Conservation (phyloP, 352 stramenopile genomes). For the Aphanomyces euteiches region DNA sequence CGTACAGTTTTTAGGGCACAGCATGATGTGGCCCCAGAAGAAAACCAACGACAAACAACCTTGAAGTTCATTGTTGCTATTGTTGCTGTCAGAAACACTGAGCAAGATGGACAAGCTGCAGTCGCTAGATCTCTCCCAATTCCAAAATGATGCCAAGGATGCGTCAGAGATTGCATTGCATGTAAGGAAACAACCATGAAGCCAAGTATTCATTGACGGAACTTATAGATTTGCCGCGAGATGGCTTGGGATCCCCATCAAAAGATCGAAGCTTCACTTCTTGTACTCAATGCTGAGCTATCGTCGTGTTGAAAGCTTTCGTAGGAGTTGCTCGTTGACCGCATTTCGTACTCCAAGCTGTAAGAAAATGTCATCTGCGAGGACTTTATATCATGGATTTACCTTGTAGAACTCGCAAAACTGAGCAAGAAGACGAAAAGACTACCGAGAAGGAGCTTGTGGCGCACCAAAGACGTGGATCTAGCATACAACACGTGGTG, state of each 20-base stretch:
- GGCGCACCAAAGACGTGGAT: slow-evolving; percentile 32
- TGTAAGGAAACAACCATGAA: neutral
- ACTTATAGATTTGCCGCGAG: slow-evolving; percentile 9
- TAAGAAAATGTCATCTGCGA: too few relatives aligned
- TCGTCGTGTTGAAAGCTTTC: too few relatives aligned
- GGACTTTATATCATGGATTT: too few relatives aligned
- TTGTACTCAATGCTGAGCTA: neutral
- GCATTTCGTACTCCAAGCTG: too few relatives aligned
- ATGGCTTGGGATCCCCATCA: slow-evolving; percentile 15
- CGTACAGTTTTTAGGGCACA: too few relatives aligned
- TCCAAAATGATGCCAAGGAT: neutral
- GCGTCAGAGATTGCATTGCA: neutral
- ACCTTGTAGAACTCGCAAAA: slow-evolving; percentile 32
- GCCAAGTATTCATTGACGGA: neutral
- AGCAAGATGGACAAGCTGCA: neutral
- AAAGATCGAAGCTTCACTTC: neutral
- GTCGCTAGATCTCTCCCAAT: neutral
- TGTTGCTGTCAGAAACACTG: neutral
- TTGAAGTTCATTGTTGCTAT: too few relatives aligned
- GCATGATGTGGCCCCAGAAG: too few relatives aligned
- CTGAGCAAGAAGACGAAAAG: slow-evolving; percentile 35
- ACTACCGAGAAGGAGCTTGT: slow-evolving; percentile 36
- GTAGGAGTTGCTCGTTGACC: too few relatives aligned
- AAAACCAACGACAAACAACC: neutral
- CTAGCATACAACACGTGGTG: slow-evolving; percentile 45